Conservation (phyloP, 1,284 basidiomycete species). For the Fereydounia khargensis region DNA sequence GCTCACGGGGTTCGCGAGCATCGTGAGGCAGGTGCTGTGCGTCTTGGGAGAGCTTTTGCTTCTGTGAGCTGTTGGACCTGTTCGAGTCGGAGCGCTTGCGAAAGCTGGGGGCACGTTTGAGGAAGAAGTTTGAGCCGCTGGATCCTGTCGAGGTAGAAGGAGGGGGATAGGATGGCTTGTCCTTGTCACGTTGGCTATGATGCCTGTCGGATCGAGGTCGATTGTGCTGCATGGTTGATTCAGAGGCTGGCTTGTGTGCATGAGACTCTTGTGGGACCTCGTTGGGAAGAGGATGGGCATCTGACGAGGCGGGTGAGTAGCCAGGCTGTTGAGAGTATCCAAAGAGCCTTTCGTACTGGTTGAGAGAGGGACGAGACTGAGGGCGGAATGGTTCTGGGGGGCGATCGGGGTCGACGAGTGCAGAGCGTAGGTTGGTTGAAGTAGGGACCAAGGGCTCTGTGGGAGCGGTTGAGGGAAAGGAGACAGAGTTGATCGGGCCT, state of each 20-base stretch:
- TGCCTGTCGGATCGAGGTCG: constrained; percentile 1
- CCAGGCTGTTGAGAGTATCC: constrained; percentile 1
- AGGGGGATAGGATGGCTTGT: constrained; percentile 15
- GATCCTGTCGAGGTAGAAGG: constrained; percentile 23
- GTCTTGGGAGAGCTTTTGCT: too few species aligned
- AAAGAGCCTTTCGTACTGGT: constrained; percentile 15
- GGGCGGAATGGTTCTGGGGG: too few species aligned
- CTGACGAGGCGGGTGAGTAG: constrained; percentile 3
- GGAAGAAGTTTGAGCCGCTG: constrained; percentile 13
- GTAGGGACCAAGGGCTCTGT: too few species aligned
- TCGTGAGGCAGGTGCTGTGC: too few species aligned
- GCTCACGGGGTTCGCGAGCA: too few species aligned
- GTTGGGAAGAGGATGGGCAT: neutral
- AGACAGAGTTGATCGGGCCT: too few species aligned
- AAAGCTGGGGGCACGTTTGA: constrained; percentile 9
- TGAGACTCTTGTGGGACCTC: neutral
- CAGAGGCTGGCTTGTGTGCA: neutral
- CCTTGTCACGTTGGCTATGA: too few species aligned
- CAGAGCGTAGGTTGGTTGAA: too few species aligned
- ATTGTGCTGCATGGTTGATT: neutral
- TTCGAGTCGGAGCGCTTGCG: constrained; percentile 7
- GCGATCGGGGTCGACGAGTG: too few species aligned
- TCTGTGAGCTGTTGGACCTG: constrained; percentile 5
- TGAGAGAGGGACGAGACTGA: constrained; percentile 1
- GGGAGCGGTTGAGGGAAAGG: too few species aligned